These are phyloP conservation scores for Lecanicillium sp. DNA, from an alignment of 2,329 filamentous ascomycete species.

Conservation along the genomic window DNA sequence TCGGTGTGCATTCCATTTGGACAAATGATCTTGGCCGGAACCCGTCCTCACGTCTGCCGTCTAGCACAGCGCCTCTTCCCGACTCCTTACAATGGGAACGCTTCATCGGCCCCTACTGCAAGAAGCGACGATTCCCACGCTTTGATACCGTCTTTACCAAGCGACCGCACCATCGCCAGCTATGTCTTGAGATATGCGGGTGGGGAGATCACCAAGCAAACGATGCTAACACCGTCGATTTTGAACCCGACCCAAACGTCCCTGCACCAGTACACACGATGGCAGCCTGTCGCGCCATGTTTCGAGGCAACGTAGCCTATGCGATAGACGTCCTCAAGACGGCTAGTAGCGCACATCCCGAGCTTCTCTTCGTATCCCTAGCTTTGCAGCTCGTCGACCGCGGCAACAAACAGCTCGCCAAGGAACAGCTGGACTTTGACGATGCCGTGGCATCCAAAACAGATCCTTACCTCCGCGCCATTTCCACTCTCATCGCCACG, in stretches of 20 bases:
- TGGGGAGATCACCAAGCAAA: slow-evolving; percentile 54
- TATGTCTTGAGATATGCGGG: slow-evolving; percentile 67
- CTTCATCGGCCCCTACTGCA: slow-evolving; percentile 55
- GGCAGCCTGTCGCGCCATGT: slow-evolving; percentile 67
- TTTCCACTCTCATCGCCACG: slow-evolving; percentile 69
- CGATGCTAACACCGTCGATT: slow-evolving; percentile 34
- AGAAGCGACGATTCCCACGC: slow-evolving; percentile 49
- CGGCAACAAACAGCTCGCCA: slow-evolving; percentile 33
- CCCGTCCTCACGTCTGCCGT: slow-evolving; percentile 36
- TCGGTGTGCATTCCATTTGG: slow-evolving; percentile 69
- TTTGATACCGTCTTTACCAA: slow-evolving; percentile 57
- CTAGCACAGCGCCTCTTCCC: slow-evolving; percentile 31
- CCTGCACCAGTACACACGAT: slow-evolving; percentile 57
- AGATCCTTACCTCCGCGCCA: slow-evolving; percentile 71
- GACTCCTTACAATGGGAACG: slow-evolving; percentile 50
- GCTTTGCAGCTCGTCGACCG: slow-evolving; percentile 55
- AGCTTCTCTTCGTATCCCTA: slow-evolving; percentile 60
- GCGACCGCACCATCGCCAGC: slow-evolving; percentile 61
- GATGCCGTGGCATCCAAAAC: slow-evolving; percentile 53
- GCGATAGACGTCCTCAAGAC: slow-evolving; percentile 63
- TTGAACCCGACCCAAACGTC: slow-evolving; percentile 33
- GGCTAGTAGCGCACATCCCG: slow-evolving; percentile 52
- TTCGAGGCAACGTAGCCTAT: slow-evolving; percentile 59
- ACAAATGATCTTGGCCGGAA: slow-evolving; percentile 52
- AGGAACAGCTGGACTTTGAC: slow-evolving; percentile 49